Base-by-base conservation (phyloP, 2,329 filamentous ascomycete genomes). In the Aureobasidium sp. region DNA sequence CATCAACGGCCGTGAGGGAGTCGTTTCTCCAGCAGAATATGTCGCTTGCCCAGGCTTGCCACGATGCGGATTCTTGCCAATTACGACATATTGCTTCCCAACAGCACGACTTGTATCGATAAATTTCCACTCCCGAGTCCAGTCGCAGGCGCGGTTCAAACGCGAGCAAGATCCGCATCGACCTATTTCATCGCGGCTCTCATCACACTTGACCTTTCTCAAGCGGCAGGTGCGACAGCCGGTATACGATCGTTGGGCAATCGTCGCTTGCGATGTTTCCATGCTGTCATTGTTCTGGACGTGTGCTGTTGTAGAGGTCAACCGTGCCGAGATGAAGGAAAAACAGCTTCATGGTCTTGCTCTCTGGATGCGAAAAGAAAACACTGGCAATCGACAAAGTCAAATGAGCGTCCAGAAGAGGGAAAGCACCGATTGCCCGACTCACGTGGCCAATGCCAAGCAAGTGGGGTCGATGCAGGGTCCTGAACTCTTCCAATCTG, bases 191-290 rank as follows among this genome's bases (percentile, higher is more conserved):
- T 57, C 53, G n/a, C 40, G 63, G 27, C 29, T 44, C 22, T 64
- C 60, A 57, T 64, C 63, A 39, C 63, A 64, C n/a, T 62, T 62
- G 48, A 64, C 63, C 58, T 60, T 60, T 49, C 53, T 57, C 29
- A 33, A 39, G 1, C 53, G 53, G 24, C 53, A 57, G 40, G 53
- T 57, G n/a, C 53, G 53, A 22, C 53, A 57, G n/a, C 53, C 53
- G 7, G n/a, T 57, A 35, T 44, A 57, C 37, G 53, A 57, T 44
- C 53, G 39, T 45, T 57, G 53, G 12, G 53, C 53, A 57, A 45
- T 45, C 40, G 40, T 57, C 40, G 39, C 40, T 57, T 57, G 53
- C 40, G 53, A 57, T 11, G 40, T 44, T 57, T 57, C 53, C 53
- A 57, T 57, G 53, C 39, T 54, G 50, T 42, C 50, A 54, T 57